Base-by-base conservation (phyloP, 495 filamentous ascomycete genomes). In the Annulohypoxylon stygium region DNA sequence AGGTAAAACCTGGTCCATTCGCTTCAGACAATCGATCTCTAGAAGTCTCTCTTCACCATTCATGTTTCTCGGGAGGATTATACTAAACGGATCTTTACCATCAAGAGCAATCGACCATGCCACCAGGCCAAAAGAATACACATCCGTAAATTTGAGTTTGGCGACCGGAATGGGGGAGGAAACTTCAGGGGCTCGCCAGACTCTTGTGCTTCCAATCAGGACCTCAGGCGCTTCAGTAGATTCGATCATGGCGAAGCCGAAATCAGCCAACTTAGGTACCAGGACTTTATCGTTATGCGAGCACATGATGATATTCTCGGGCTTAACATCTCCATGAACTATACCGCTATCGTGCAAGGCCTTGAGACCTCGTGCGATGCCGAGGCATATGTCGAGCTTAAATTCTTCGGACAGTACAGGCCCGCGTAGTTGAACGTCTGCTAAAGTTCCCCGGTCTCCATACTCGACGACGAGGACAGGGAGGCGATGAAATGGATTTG, bases 391-490 rank as follows among this genome's bases (percentile, higher is more conserved):
- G 8, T 23, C 47, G 25, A 51, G 23, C 10, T 51, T 51, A 2
- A 26, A 26, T 3, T 4, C 18, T 25, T 51, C 10, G 4, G 47
- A 8, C 11, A 51, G 25, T 51, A 9, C 6, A 51, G 47, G 20
- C 10, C 47, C 47, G 18, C 18, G 18, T 51, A 51, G 25, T 26
- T 51, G 47, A 26, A 51, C 47, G 20, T 23, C 47, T 23, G 47
- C 47, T 9, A 51, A 51, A 18, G 47, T 51, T 5, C 47, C 47
- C 25, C 47, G 47, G 25, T 51, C 47, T 2, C 47, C 47, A 9
- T 51, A 51, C 47, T 51, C 47, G 23, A 51, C 47, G 14, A 51
- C 47, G 3, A 51, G 47, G 7, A 51, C 47, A 26, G 47, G 47
- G 14, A 51, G 47, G 4, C 47, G 47, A 51, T 51, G 47, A 23